Percentiles rank a stretch among this genome's conserved stretches.
These are phyloP conservation scores for Xanthoconium separans DNA, from an alignment of 1,284 basidiomycete genomes.

Conservation along the genomic window DNA sequence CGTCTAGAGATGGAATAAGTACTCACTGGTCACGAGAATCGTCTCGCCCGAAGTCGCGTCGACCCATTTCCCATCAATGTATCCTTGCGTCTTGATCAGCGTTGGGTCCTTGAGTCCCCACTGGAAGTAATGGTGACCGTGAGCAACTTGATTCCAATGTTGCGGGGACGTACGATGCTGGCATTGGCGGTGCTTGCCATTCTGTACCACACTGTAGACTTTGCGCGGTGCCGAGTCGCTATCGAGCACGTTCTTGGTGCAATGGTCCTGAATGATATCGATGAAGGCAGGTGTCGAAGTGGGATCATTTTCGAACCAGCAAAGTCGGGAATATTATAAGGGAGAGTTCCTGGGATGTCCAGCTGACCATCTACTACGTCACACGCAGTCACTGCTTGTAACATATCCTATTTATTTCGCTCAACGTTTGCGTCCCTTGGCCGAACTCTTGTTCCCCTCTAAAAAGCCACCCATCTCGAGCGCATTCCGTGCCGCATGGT, in stretches of 20 bases:
- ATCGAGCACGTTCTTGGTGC: conserved; percentile 14
- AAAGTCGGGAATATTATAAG: conserved; percentile 1
- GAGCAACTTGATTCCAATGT: background rate
- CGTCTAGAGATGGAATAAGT: background rate
- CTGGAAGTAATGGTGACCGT: conserved; percentile 33
- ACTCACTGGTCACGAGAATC: conserved; percentile 76
- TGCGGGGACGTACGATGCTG: conserved; percentile 20
- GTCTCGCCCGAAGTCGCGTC: conserved; percentile 71
- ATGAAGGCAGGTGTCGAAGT: conserved; percentile 12
- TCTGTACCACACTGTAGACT: conserved; percentile 23
- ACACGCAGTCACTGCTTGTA: too few relatives aligned
- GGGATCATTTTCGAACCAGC: conserved; percentile 12
- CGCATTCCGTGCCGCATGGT: conserved; percentile 85
- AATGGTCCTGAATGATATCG: conserved; percentile 19
- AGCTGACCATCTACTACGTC: too few relatives aligned
- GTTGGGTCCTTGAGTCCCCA: conserved; percentile 75
- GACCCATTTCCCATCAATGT: conserved; percentile 83
- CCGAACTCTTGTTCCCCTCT: conserved; percentile 18
- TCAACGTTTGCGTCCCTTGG: conserved; percentile 33
- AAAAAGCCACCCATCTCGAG: conserved; percentile 81
- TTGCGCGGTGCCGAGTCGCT: conserved; percentile 1
- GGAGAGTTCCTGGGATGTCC: background rate
- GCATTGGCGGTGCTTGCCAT: conserved; percentile 34
- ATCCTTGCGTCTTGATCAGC: conserved; percentile 72
- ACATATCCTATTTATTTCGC: too few relatives aligned